Conservation (phyloP, 495 filamentous ascomycete genomes). For the Lepidopterella palustris region DNA sequence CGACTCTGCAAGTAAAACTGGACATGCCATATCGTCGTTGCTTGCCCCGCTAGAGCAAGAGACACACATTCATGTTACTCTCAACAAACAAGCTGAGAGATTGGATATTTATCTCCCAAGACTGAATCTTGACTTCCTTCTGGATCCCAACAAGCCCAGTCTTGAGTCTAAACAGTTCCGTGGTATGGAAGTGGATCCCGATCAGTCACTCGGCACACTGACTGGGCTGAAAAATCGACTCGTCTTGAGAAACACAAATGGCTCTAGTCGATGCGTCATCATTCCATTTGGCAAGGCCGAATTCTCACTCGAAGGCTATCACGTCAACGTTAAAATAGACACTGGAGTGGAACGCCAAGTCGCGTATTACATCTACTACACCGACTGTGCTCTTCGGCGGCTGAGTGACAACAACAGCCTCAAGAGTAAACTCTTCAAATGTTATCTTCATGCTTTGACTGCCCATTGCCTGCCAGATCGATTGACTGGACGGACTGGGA, state of each 20-base stretch:
- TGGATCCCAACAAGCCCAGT: not conserved
- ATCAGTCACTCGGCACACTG: not conserved
- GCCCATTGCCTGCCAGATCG: constrained; percentile 9
- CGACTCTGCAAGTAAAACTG: not conserved
- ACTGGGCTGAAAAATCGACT: constrained; percentile 1
- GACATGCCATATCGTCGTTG: not conserved
- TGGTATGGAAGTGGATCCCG: not conserved
- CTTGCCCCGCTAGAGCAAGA: not conserved
- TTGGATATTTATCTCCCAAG: not conserved
- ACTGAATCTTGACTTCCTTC: not conserved
- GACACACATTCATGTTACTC: not conserved
- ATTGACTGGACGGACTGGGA: constrained; percentile 13
- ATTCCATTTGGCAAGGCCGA: constrained; percentile 5
- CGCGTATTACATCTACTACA: constrained; percentile 3
- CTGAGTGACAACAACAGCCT: constrained; percentile 14
- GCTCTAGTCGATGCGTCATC: not conserved
- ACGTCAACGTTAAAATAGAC: constrained; percentile 30
- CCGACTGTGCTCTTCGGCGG: constrained; percentile 7
- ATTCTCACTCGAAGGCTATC: constrained; percentile 42
- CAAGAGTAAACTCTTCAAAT: constrained; percentile 16
- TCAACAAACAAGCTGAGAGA: not conserved
- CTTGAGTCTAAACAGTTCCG: constrained; percentile 3
- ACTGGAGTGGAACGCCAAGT: not conserved
- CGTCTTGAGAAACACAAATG: not conserved
- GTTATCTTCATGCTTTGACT: constrained; percentile 18